Conservation (phyloP, 495 filamentous ascomycete genomes). For the Cenococcum geophilum region DNA sequence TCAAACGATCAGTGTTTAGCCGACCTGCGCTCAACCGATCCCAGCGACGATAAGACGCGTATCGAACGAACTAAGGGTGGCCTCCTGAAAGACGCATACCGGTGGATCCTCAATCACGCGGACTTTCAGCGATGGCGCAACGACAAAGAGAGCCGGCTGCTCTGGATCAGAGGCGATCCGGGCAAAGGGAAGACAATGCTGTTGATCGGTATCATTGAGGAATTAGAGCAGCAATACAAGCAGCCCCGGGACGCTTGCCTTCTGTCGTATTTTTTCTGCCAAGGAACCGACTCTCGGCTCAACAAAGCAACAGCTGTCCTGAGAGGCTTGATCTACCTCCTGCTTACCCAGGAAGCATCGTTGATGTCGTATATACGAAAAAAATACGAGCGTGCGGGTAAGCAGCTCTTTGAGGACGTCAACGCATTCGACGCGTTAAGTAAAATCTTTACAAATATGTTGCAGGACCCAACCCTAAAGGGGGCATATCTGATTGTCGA, state of each 20-base stretch:
- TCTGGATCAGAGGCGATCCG: not conserved
- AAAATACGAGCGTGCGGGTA: constrained; percentile 27
- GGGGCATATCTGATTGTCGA: constrained; percentile 31
- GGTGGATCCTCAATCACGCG: constrained; percentile 42
- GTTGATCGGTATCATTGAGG: not conserved
- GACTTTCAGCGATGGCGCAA: constrained; percentile 30
- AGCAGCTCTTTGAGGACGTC: constrained; percentile 34
- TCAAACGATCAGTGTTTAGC: too few species aligned
- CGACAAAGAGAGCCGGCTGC: not conserved
- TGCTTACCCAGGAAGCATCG: not conserved
- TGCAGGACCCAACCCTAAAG: constrained; percentile 30
- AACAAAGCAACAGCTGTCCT: constrained; percentile 40
- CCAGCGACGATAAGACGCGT: constrained; percentile 37
- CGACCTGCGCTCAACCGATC: constrained; percentile 13
- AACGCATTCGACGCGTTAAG: constrained; percentile 36
- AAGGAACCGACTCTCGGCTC: constrained; percentile 27
- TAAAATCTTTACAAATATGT: constrained; percentile 33
- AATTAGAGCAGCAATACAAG: not conserved
- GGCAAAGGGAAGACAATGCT: too few species aligned
- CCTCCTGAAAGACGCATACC: constrained; percentile 41
- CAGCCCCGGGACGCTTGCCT: not conserved
- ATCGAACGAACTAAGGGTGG: constrained; percentile 42
- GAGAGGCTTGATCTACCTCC: constrained; percentile 40
- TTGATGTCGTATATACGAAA: constrained; percentile 19
- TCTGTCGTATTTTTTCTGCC: constrained; percentile 1